Conservation (phyloP, 352 stramenopile species). For the Globisporangium echinulatum region DNA sequence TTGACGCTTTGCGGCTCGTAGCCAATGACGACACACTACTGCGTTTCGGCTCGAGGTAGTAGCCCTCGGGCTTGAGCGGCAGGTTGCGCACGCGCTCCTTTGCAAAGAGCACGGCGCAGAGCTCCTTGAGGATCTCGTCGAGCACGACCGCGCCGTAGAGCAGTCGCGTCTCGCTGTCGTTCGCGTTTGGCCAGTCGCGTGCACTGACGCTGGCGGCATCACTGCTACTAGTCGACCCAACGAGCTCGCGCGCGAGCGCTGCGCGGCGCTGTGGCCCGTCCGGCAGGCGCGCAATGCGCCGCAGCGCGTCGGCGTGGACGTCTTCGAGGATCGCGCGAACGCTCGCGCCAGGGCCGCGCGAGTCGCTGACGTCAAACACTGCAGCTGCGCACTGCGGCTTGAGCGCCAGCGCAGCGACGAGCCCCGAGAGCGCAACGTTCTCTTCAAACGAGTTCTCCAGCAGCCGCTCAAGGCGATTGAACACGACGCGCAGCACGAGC, state of each 20-base stretch:
- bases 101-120: constrained; percentile 76
- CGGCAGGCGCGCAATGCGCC: constrained; percentile 50
- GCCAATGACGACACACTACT: constrained; percentile 10
- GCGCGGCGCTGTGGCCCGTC: constrained; percentile 37
- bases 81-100: constrained; percentile 65
- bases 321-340: constrained; percentile 79
- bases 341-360: constrained; percentile 29
- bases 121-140: constrained; percentile 82
- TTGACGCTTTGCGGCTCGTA: constrained; percentile 16
- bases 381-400: constrained; percentile 41
- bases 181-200: constrained; percentile 16
- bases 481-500: constrained; percentile 66
- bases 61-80: constrained; percentile 74
- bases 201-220: constrained; percentile 27
- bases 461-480: constrained; percentile 67
- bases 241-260: constrained; percentile 55
- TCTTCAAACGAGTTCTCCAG: constrained; percentile 81
- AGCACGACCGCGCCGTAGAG: constrained; percentile 74
- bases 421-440: constrained; percentile 72
- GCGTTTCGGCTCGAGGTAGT: constrained; percentile 74
- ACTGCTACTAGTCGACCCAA: constrained; percentile 58
- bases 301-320: constrained; percentile 58
- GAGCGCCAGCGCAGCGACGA: constrained; percentile 67
- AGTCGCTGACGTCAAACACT: constrained; percentile 53
- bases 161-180: constrained; percentile 51